These are phyloP conservation scores for Podaxis sp. DNA, from an alignment of 768 basidiomycete genomes.

Conservation along the genomic window DNA sequence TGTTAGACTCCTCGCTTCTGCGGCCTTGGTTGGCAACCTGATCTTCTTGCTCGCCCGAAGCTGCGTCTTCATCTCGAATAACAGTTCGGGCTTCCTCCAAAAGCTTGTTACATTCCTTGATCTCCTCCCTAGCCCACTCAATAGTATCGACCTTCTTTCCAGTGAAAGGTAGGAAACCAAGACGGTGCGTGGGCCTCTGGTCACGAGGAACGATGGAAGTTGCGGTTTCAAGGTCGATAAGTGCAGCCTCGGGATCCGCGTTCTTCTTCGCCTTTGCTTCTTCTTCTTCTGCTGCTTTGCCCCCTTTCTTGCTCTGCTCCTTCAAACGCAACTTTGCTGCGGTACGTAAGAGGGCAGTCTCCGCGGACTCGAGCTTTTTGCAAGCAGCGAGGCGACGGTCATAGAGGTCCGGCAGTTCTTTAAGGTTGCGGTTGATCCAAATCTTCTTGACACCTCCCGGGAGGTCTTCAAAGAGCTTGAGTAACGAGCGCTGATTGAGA, in stretches of 20 bases:
- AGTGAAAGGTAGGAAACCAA: conserved; percentile 57
- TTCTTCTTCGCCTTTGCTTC: conserved; percentile 16
- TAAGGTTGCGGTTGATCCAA: conserved; percentile 90
- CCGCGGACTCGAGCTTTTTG: conserved; percentile 82
- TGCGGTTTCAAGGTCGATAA: conserved; percentile 20
- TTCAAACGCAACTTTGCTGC: conserved; percentile 70
- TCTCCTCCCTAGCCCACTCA: conserved; percentile 82
- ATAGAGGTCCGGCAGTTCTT: conserved; percentile 81
- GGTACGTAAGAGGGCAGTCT: conserved; percentile 72
- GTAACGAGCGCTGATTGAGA: conserved; percentile 67
- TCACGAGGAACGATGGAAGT: conserved; percentile 53
- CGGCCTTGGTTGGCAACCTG: background rate
- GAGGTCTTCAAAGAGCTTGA: conserved; percentile 70
- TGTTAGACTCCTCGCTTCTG: background rate
- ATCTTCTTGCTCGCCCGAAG: conserved; percentile 4
- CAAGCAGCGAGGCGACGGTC: conserved; percentile 73
- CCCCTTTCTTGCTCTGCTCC: conserved; percentile 37
- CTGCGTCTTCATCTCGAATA: conserved; percentile 29
- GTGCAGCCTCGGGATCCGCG: conserved; percentile 20
- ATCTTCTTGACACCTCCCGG: conserved; percentile 90
- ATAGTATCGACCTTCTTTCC: conserved; percentile 94
- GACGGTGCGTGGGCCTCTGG: conserved; percentile 77
- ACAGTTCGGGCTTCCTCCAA: conserved; percentile 49
- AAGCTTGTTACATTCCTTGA: conserved; percentile 49
- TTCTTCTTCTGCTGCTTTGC: conserved; percentile 17